Evolutionary conservation across 2,329 filamentous ascomycete species (phyloP), one percentile per base, ranked within the genome.

Genomic region (Cadophora luteo-olivacea): DNA sequence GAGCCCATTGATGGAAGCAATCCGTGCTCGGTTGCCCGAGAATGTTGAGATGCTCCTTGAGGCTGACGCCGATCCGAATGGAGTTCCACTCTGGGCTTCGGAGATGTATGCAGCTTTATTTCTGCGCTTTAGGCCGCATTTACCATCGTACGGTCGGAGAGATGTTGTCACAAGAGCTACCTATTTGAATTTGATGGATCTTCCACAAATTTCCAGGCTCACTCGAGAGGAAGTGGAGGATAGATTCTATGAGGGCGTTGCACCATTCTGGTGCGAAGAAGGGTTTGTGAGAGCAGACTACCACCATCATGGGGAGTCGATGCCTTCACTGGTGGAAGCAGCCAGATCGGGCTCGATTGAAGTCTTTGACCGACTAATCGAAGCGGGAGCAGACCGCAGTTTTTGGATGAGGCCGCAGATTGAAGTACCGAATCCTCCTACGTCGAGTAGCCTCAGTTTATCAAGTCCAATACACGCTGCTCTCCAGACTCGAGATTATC

Each of bases 211-310:
- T 0, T 72, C 69, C 22, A 67, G 9, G 4, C 58, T 74, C 14
- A 74, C 70, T 14, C n/a, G n/a, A 22, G 70, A 71, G 29, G 70
- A 72, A 38, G 61, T 72, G 16, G 67, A 71, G 38, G 70, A 72
- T 36, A 60, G 69, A 48, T 55, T 57, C 22, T 69, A 55, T 41
- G 69, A 70, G 38, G 65, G 64, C 5, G 67, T 71, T 36, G 66
- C 68, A 16, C 72, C 69, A 1, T 71, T 72, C 45, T 71, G 68
- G 67, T 72, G 70, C 54, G 70, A 72, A 25, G 68, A 69, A 48
- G 64, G 36, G 6, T 74, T 71, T 51, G 66, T 67, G 0, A 55
- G 45, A 9, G 41, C 64, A 2, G 49, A 61, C 36, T 70, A 70
- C 57, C 69, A 62, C 64, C 49, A 24, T 1, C 32, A 69, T 57